These are phyloP conservation scores for Eimeria praecox DNA, from an alignment of 169 alveolate species.

Conservation along the genomic window DNA sequence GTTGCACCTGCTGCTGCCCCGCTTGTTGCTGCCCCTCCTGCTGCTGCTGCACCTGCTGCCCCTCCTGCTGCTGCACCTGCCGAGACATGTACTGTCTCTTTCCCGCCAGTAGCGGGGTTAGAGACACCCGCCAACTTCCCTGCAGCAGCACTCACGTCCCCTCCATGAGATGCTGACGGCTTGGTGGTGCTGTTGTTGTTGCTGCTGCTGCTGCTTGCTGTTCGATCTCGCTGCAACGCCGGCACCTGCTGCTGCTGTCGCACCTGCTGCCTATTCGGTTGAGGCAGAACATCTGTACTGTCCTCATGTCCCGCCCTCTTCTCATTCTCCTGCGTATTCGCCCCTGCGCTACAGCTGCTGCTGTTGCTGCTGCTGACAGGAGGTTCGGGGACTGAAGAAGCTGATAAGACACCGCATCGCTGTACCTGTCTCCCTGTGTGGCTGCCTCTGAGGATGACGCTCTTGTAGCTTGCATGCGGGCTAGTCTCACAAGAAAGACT, in stretches of 20 bases:
- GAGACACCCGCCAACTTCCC: constrained; percentile 4
- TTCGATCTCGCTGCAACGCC: constrained; percentile 36
- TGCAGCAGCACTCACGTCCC: not conserved
- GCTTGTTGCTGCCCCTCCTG: not conserved
- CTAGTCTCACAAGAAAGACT: constrained; percentile 3
- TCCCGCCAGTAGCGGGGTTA: not conserved
- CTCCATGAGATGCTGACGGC: constrained; percentile 4
- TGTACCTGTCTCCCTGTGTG: constrained; percentile 29
- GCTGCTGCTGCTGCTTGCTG: constrained; percentile 55
- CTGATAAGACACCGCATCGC: constrained; percentile 19
- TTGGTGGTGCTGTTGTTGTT: not conserved
- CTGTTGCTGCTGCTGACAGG: constrained; percentile 8
- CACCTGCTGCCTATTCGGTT: constrained; percentile 21
- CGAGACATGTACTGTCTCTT: not conserved
- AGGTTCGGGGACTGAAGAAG: not conserved
- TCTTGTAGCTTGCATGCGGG: constrained; percentile 50
- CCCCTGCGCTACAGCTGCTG: constrained; percentile 17
- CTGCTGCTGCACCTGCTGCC: not conserved
- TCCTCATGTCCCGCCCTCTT: not conserved
- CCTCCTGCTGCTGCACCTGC: constrained; percentile 27
- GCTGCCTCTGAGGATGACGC: constrained; percentile 59
- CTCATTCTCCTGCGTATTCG: not conserved
- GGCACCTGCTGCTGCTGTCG: constrained; percentile 47
- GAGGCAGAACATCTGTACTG: not conserved
- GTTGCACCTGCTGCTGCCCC: not conserved